Evolutionary conservation across 2,329 filamentous ascomycete genomes (phyloP), one percentile per base, ranked within the genome.

Genomic region (Sporothrix brunneoviolacea): DNA sequence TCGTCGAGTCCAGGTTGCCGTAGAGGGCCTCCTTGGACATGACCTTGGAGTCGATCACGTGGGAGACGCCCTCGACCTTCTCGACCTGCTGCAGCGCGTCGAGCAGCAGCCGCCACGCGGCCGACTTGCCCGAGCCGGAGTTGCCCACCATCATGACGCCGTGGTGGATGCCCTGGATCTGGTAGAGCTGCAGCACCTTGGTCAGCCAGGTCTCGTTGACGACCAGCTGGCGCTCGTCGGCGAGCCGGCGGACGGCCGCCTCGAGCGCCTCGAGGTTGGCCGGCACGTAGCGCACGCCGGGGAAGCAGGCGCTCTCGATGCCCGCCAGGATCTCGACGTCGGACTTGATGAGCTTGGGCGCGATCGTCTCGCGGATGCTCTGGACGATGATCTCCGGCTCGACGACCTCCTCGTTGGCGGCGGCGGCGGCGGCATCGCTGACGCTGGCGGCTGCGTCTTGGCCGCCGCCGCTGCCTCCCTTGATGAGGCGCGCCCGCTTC

Each of bases 81-180:
- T 98, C 93, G 13, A 95, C 88, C 61, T 86, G 83, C 61, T 97
- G 91, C 52, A 98, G 71, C 15, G 94, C 93, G 61, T 94, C 87
- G 18, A 98, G 78, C 46, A 99, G 76, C 37, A 95, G 82, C 62
- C 88, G 90, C 93, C 94, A 99, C 5, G 93, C 88, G 2, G 87
- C 83, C 36, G 93, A 96, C 71, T 99, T 99, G 64, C 94, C 94
- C 40, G 91, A 86, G n/a, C 94, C 93, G 27, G 94, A 96, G 63
- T 88, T 90, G 56, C 93, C 93, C 9, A 99, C 93, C 93, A 98
- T 97, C 94, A 99, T 99, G 24, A 99, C 93, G 84, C 93, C 93
- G 60, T 99, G 93, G 63, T 99, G 93, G 52, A 98, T 90, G 58
- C 84, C 87, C 68, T 97, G 93, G 56, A 99, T 99, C 67, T 99